Evolutionary conservation across 2,329 filamentous ascomycete genomes (phyloP).

Genomic region (Hypoxylon sp.): DNA sequence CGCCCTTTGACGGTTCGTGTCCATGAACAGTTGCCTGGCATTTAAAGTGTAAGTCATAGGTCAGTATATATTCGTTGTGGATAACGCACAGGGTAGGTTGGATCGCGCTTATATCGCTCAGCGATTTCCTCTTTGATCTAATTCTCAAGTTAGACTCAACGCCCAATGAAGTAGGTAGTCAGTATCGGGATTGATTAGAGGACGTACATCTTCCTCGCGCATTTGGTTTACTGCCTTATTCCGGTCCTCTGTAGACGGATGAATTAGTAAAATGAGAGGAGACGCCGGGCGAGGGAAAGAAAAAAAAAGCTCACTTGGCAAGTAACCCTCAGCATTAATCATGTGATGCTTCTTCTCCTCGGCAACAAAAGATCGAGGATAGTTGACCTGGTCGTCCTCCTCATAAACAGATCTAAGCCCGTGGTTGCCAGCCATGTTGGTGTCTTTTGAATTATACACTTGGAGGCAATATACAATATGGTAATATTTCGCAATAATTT

Average conservation of each 20-base stretch:
- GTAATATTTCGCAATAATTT: neutral
- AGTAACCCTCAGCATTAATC: constrained; percentile 48
- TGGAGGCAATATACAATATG: neutral
- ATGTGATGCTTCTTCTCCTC: constrained; percentile 47
- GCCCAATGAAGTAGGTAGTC: neutral
- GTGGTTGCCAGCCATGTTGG: constrained; percentile 31
- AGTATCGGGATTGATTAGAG: neutral
- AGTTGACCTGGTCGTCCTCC: constrained; percentile 47
- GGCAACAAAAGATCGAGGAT: constrained; percentile 38
- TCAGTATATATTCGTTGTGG: neutral
- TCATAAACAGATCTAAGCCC: constrained; percentile 42
- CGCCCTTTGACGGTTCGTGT: constrained; percentile 49
- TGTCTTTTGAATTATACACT: constrained; percentile 1
- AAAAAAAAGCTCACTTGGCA: constrained; percentile 41
- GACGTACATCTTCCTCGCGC: constrained; percentile 47
- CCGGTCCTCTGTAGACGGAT: constrained; percentile 41
- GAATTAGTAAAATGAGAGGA: neutral
- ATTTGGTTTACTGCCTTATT: constrained; percentile 49
- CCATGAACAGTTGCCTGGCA: constrained; percentile 50
- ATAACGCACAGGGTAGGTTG: constrained; percentile 46
- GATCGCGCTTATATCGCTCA: constrained; percentile 50
- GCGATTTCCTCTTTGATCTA: constrained; percentile 45
- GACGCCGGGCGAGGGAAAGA: neutral
- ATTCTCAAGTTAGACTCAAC: constrained; percentile 5
- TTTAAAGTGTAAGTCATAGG: neutral